These are phyloP conservation scores for Cystobasidium sp. DNA, from an alignment of 1,284 basidiomycete species.

Conservation along the genomic window DNA sequence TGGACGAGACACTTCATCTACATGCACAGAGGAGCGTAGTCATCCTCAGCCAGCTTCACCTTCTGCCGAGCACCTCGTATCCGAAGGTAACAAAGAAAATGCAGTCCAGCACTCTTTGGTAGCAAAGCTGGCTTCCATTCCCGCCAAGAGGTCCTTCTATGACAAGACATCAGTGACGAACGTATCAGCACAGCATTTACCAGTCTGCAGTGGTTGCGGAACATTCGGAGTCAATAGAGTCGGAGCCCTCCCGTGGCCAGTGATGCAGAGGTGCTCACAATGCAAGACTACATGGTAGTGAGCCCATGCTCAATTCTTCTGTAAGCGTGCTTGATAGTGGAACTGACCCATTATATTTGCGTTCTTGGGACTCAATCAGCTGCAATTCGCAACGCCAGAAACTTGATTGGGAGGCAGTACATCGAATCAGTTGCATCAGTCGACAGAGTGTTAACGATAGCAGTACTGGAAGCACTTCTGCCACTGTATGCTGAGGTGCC, in stretches of 20 bases:
- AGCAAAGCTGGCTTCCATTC: not conserved
- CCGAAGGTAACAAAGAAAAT: not conserved
- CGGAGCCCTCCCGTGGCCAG: slow-evolving; percentile 1
- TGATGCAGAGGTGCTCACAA: not conserved
- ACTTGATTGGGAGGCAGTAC: not conserved
- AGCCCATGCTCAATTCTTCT: not conserved
- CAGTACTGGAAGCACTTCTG: not conserved
- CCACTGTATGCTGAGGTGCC: no score
- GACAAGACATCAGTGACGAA: not conserved
- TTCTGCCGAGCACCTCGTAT: not conserved
- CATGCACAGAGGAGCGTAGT: no score
- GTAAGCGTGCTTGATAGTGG: not conserved
- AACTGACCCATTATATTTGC: not conserved
- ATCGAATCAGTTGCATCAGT: not conserved
- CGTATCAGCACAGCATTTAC: not conserved
- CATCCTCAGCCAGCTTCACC: no score
- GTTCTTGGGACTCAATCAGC: not conserved
- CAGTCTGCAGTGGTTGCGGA: slow-evolving; percentile 8
- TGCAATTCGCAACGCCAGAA: slow-evolving; percentile 4
- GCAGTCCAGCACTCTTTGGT: not conserved
- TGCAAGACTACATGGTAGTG: slow-evolving; percentile 24
- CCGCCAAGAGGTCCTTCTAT: not conserved
- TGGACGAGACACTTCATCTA: no score
- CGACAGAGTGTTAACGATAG: not conserved
- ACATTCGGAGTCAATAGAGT: slow-evolving; percentile 5